A percentile compares a stretch with the other conserved stretches of the same genome.
Conservation (phyloP, 495 filamentous ascomycete species). For the Parmelia sp. region DNA sequence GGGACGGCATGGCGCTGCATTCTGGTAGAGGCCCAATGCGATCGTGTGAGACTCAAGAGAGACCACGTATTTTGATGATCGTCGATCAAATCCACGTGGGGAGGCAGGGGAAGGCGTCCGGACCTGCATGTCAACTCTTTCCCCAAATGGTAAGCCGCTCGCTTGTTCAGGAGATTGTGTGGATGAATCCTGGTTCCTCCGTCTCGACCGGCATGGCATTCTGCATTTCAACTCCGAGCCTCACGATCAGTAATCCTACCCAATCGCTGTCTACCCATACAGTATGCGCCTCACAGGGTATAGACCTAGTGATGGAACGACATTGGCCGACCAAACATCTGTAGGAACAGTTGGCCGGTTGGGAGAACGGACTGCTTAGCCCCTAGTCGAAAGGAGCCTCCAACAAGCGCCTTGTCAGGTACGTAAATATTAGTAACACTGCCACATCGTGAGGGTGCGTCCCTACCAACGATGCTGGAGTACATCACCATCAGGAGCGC, state of each 20-base stretch:
- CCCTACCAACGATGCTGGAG: neutral
- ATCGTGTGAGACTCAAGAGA: neutral
- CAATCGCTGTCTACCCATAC: neutral
- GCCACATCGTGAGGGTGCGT: neutral
- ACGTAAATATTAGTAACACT: neutral
- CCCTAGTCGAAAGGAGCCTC: neutral
- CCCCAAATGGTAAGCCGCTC: constrained; percentile 2
- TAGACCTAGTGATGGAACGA: neutral
- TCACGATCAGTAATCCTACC: neutral
- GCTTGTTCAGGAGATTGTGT: constrained; percentile 7
- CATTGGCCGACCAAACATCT: neutral
- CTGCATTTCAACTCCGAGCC: neutral
- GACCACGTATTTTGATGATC: neutral
- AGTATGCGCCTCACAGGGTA: neutral
- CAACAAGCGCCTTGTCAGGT: neutral
- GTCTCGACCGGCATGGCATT: neutral
- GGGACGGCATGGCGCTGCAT: neutral
- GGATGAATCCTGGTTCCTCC: neutral
- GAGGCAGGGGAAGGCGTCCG: constrained; percentile 12
- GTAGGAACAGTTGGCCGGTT: neutral
- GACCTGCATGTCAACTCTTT: constrained; percentile 15
- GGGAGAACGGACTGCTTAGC: neutral
- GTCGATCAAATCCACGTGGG: constrained; percentile 14
- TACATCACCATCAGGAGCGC: neutral
- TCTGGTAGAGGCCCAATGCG: neutral